Evolutionary conservation across 257 asterid genomes (phyloP).

Genomic region (Plantago ovata): DNA sequence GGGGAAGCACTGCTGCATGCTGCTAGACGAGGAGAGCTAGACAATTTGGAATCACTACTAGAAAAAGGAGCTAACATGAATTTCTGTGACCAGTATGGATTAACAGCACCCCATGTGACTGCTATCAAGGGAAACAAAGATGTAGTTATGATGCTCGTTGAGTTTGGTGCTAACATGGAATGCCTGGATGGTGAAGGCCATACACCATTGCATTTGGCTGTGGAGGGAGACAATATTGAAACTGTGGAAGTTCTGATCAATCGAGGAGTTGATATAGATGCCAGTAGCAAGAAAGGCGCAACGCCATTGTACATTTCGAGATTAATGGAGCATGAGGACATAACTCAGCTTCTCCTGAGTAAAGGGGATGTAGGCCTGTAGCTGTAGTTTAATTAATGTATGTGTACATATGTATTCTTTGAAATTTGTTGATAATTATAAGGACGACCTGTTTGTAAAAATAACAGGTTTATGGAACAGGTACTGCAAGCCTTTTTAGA

Average conservation of each 20-base stretch:
- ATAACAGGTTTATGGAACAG: too few relatives aligned
- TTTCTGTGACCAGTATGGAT: slow-evolving; percentile 58
- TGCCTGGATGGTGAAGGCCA: slow-evolving; percentile 59
- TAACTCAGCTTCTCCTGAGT: slow-evolving; percentile 41
- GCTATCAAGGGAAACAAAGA: slow-evolving; percentile 70
- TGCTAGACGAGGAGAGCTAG: slow-evolving; percentile 62
- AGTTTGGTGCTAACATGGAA: slow-evolving; percentile 67
- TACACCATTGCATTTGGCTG: slow-evolving; percentile 77
- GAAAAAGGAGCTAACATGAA: slow-evolving; percentile 50
- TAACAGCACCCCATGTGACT: slow-evolving; percentile 63
- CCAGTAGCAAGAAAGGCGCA: slow-evolving; percentile 45
- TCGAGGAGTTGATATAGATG: slow-evolving; percentile 66
- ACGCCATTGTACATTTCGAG: slow-evolving; percentile 50
- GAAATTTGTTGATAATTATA: too few relatives aligned
- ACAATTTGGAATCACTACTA: slow-evolving; percentile 47
- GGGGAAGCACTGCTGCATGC: slow-evolving; percentile 65
- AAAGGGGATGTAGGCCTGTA: too few relatives aligned
- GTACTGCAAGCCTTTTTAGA: too few relatives aligned
- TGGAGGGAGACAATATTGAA: slow-evolving; percentile 55
- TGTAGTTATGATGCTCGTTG: slow-evolving; percentile 55
- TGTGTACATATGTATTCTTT: too few relatives aligned
- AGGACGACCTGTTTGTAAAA: too few relatives aligned
- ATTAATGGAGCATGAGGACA: slow-evolving; percentile 42
- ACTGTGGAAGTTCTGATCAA: slow-evolving; percentile 55
- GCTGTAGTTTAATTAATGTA: slow-evolving; percentile 14